Conservation (phyloP, 2,329 filamentous ascomycete species). For the Aspergillus tamarii region DNA sequence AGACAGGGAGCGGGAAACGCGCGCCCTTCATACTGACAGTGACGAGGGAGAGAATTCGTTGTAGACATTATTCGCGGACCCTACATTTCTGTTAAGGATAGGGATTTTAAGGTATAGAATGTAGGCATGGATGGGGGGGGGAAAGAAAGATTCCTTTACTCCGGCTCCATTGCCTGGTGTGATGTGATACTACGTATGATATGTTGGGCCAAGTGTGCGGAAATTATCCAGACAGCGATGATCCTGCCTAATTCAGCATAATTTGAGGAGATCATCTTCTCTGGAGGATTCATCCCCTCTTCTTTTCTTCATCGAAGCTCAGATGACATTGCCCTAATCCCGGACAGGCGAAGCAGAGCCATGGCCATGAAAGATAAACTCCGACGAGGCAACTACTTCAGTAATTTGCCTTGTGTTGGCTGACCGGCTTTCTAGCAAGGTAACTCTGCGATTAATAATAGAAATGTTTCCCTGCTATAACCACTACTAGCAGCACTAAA, state of each 20-base stretch:
- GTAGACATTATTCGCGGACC: not conserved
- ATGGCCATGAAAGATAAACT: not conserved
- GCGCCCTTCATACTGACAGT: not conserved
- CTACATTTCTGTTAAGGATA: not conserved
- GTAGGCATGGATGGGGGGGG: not conserved
- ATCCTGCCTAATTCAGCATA: not conserved
- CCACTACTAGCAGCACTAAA: not conserved
- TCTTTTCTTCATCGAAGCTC: not conserved
- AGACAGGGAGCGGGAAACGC: constrained; percentile 1
- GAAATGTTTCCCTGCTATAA: not conserved
- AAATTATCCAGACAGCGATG: constrained; percentile 6
- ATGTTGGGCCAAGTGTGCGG: not conserved
- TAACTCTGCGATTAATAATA: not conserved
- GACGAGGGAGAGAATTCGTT: not conserved
- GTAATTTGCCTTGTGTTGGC: not conserved
- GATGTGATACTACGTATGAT: not conserved
- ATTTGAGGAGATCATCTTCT: not conserved
- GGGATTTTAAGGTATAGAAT: not conserved
- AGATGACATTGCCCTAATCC: not conserved
- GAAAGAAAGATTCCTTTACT: not conserved
- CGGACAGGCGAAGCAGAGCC: not conserved
- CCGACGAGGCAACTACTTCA: not conserved
- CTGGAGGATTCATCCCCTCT: not conserved
- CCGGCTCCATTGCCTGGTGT: not conserved
- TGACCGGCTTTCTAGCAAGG: not conserved